Percentiles rank a stretch among this genome's conserved stretches.
phyloP scores from a whole-genome alignment of 305 asterid genomes.

The Fraxinus baroniana region DNA sequence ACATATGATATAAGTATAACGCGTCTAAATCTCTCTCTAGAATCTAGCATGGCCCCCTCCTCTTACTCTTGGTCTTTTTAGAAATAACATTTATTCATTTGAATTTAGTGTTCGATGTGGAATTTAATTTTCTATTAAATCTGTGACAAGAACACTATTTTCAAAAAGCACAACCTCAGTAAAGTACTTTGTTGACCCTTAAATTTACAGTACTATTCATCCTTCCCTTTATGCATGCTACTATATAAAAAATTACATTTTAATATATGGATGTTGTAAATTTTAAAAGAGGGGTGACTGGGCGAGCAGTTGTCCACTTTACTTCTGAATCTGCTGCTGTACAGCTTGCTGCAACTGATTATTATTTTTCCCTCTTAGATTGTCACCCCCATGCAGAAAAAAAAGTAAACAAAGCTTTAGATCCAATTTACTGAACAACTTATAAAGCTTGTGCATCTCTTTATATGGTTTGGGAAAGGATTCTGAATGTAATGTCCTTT shows the following conservation, averaged over 20 bases:
- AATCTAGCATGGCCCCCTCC: neutral
- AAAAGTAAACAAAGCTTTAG: neutral
- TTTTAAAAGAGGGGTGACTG: conserved; percentile 17
- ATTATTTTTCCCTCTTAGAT: conserved; percentile 41
- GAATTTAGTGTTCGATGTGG: neutral
- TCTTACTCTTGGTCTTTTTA: neutral
- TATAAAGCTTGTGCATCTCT: conserved; percentile 38
- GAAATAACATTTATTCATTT: neutral
- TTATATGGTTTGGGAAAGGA: conserved; percentile 43
- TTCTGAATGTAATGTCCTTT: conserved; percentile 50
- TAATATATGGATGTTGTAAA: neutral
- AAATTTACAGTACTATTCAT: neutral
- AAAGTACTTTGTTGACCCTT: neutral
- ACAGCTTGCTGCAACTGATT: conserved; percentile 31
- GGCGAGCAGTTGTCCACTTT: conserved; percentile 45
- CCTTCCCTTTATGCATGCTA: neutral
- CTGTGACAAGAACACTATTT: neutral
- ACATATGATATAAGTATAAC: neutral
- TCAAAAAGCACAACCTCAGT: neutral
- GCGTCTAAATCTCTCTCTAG: neutral
- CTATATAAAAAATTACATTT: neutral
- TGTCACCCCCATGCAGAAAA: conserved; percentile 56
- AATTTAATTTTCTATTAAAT: neutral
- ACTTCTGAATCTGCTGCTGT: conserved; percentile 29
- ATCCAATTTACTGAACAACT: conserved; percentile 5